Base-by-base conservation (phyloP, 495 filamentous ascomycete genomes). In the Trichoderma reesei region DNA sequence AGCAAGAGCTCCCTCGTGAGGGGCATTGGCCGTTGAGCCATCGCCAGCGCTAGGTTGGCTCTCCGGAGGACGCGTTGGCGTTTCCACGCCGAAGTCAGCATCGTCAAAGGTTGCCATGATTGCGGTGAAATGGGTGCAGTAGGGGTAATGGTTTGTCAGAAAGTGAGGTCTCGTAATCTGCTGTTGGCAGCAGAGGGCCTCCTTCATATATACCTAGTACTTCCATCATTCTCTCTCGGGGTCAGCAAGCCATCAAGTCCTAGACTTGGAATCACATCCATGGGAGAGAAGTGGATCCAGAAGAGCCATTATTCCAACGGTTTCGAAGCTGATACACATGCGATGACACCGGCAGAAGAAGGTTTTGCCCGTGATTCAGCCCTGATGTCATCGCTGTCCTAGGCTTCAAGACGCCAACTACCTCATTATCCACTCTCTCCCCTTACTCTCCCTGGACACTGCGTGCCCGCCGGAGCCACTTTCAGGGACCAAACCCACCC, bases 71-170 rank as follows among this genome's bases (percentile, higher is more conserved):
- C 37, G 38, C 38, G 63, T 51, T 16, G 63, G 63, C 31, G 65
- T 56, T 46, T 82, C 74, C 39, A 74, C 76, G 36, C 69, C 74
- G 64, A 84, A 76, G 62, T 87, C 83, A 63, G 78, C 73, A 62
- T 86, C 85, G 46, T 86, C 83, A 67, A 85, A 85, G 68, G 78
- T 77, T 75, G 84, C 78, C 86, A 89, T 88, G 70, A 70, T 85
- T 78, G 69, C 65, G 63, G 64, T 72, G 64, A 61, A 61, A 60
- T 70, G 20, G 8, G 51, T 39, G 11, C 11, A 14, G 11, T 10
- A 36, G 16, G 14, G n/a, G 26, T 26, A 26, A 26, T 26, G 16
- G 51, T 3, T 56, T 10, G 13, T 56, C 20, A 4, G 5, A 18
- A 48, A 6, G 3, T 56, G 16, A 26, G 26, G 3, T 34, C 11